Evolutionary conservation across 2,329 filamentous ascomycete species (phyloP), one percentile per base, ranked within the genome.

Genomic region (Colletotrichum sp.): DNA sequence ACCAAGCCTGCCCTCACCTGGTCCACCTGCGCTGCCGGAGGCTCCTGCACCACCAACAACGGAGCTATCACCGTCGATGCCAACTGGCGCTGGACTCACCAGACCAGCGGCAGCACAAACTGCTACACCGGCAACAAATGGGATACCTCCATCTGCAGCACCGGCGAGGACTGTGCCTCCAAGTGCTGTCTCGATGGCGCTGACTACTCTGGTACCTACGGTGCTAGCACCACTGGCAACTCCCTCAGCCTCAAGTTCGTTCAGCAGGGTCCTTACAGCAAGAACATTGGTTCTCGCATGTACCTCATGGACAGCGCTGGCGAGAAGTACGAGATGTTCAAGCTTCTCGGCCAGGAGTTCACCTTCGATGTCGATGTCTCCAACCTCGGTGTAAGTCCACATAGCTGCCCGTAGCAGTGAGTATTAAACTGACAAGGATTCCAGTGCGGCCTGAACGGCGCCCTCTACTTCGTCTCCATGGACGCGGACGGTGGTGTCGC

Each of bases 341-440:
- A 70, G 68, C 68, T 70, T 75, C 87, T 92, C 69, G 91, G 91
- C 84, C 89, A 93, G 81, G 93, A 95, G 83, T 92, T 95, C 85
- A 92, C 92, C 71, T 94, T 95, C 77, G 92, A 94, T 73, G 93
- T 94, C 26, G 93, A 95, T 81, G 90, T 94, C 59, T 94, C 92
- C 49, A 89, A 89, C 79, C 86, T 94, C 1, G 73, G 66, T 52
- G 75, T 77, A 71, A 77, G 75, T 73, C 8, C 10, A 8, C 16
- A 15, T 3, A 10, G 13, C 55, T 34, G 9, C 9, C n/a, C 60
- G 39, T 15, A 30, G n/a, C 10, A 26, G 24, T 16, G 26, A n/a
- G 8, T 9, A 15, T 15, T 2, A 16, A 32, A 28, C 65, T 76
- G 10, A 74, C 12, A 3, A 24, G 12, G 0, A n/a, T 15, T 26